These are phyloP conservation scores for Diaporthe batatas DNA, from an alignment of 2,329 filamentous ascomycete species.

Conservation along the genomic window DNA sequence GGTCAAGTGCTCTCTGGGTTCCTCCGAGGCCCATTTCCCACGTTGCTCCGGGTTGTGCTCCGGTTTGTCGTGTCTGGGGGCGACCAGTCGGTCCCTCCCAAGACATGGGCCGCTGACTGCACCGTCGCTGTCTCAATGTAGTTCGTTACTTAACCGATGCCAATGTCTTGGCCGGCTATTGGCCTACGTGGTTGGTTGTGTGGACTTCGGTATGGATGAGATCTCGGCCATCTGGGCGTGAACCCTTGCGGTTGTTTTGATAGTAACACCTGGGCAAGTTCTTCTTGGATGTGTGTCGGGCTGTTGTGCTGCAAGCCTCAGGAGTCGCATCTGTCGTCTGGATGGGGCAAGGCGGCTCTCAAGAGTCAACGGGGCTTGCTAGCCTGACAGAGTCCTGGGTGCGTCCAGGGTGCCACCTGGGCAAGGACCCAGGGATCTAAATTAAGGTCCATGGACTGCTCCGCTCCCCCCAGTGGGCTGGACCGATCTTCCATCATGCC, in stretches of 20 bases:
- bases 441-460: conserved; percentile 24
- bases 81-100: not conserved
- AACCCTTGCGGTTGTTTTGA: not conserved
- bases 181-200: not conserved
- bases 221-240: not conserved
- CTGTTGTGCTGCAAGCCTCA: conserved; percentile 18
- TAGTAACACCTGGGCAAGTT: not conserved
- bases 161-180: not conserved
- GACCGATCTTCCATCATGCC: conserved; percentile 30
- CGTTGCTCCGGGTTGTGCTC: too few species aligned
- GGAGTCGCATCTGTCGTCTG: conserved; percentile 25
- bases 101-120: not conserved
- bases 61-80: conserved; percentile 1
- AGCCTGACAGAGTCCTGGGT: conserved; percentile 11
- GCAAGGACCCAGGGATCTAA: conserved; percentile 15
- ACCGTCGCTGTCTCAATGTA: not conserved
- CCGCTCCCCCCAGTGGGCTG: conserved; percentile 27
- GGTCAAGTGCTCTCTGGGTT: too few species aligned
- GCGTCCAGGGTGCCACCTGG: not conserved
- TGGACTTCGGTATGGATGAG: too few species aligned
- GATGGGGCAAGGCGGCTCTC: conserved; percentile 11
- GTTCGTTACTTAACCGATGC: not conserved
- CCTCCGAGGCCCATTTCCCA: not conserved
- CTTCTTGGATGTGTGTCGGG: not conserved
- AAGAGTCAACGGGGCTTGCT: too few species aligned